Conservation (phyloP, 805 yeast genomes). For the Wickerhamomyces sydowiorum region DNA sequence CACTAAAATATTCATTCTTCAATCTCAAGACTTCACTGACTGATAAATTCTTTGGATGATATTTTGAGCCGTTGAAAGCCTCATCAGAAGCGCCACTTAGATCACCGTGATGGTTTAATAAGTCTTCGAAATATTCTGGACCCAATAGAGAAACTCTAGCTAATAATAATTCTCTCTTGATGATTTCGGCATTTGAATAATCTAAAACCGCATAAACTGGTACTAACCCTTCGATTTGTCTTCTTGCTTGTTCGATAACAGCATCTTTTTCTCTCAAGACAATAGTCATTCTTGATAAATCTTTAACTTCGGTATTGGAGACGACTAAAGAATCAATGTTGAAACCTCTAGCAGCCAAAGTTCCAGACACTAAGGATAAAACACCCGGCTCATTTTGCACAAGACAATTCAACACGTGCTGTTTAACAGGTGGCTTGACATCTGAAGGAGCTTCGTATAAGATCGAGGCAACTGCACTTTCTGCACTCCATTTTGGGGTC, state of each 20-base stretch:
- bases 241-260: slow-evolving; percentile 94
- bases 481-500: slow-evolving; percentile 93
- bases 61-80: slow-evolving; percentile 32
- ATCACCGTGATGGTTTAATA: slow-evolving; percentile 72
- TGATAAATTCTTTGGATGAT: slow-evolving; percentile 85
- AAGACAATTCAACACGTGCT: slow-evolving; percentile 91
- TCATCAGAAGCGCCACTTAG: slow-evolving; percentile 25
- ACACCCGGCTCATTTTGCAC: slow-evolving; percentile 99
- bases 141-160: slow-evolving; percentile 93
- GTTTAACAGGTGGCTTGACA: slow-evolving; percentile 54
- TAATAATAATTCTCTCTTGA: slow-evolving; percentile 83
- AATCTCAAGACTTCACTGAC: slow-evolving; percentile 92
- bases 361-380: slow-evolving; percentile 85
- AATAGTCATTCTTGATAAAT: slow-evolving; percentile 94
- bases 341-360: slow-evolving; percentile 96
- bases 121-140: slow-evolving; percentile 96
- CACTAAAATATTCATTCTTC: slow-evolving; percentile 83
- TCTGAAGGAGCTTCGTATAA: slow-evolving; percentile 80
- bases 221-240: slow-evolving; percentile 95
- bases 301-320: slow-evolving; percentile 93
- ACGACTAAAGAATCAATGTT: slow-evolving; percentile 97
- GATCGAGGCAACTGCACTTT: slow-evolving; percentile 92
- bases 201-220: slow-evolving; percentile 98
- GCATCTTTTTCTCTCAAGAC: slow-evolving; percentile 93
- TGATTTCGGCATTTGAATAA: slow-evolving; percentile 84